phyloP scores from a whole-genome alignment of 257 asterid genomes.

The Misopates orontium region DNA sequence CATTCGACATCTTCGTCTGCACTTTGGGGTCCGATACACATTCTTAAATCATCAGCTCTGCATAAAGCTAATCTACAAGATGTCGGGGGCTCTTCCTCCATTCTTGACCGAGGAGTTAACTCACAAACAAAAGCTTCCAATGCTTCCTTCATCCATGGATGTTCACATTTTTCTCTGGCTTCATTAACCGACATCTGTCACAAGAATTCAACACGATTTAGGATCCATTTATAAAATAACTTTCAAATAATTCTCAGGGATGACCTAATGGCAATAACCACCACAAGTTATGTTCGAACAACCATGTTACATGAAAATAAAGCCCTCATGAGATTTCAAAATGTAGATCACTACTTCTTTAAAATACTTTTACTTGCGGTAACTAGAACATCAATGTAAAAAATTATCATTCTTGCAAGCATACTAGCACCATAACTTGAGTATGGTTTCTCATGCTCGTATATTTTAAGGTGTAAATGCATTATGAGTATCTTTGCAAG shows the following conservation, averaged over 20 bases:
- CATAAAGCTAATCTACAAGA: slow-evolving; percentile 35
- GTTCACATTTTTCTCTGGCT: slow-evolving; percentile 68
- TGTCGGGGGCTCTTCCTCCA: slow-evolving; percentile 34
- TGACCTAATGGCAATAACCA: no score
- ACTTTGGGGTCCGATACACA: slow-evolving; percentile 35
- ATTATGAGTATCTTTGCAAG: no score
- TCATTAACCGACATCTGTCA: slow-evolving; percentile 69
- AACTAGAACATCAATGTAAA: no score
- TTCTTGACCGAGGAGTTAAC: slow-evolving; percentile 29
- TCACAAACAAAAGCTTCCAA: slow-evolving; percentile 55
- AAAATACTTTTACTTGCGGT: no score
- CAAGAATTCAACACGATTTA: slow-evolving; percentile 18
- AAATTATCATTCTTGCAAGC: no score
- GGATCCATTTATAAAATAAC: slow-evolving; percentile 16
- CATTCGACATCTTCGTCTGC: slow-evolving; percentile 47
- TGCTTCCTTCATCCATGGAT: slow-evolving; percentile 92
- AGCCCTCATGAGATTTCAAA: no score
- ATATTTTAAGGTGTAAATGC: no score
- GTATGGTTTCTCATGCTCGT: no score
- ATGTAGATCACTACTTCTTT: no score
- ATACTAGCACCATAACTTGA: no score
- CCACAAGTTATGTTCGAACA: no score
- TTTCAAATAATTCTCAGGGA: neutral
- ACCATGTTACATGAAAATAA: no score
- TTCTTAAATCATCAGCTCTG: slow-evolving; percentile 40